Conservation (phyloP, 2,329 filamentous ascomycete species). For the Coniochaeta sp. region DNA sequence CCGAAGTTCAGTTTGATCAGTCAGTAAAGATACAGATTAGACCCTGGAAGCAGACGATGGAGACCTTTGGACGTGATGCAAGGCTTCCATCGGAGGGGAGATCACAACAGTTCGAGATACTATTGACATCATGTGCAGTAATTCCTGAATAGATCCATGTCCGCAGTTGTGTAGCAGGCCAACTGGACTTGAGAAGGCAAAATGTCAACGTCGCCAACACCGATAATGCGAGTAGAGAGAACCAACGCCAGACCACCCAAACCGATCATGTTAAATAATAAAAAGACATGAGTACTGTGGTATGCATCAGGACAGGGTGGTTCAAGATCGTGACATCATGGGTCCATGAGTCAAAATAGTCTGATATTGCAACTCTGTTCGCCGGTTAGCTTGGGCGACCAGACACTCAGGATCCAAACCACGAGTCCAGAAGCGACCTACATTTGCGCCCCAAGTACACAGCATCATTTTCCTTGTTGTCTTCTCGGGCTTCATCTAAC, state of each 20-base stretch:
- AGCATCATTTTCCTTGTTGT: slow-evolving; percentile 80
- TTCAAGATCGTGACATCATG: not conserved
- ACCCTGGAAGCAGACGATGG: too few species aligned
- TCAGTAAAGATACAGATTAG: too few species aligned
- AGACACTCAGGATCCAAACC: not conserved
- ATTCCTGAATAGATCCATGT: too few species aligned
- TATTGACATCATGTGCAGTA: too few species aligned
- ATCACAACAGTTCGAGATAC: too few species aligned
- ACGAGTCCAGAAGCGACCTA: slow-evolving; percentile 14
- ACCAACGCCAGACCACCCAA: not conserved
- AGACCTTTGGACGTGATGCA: too few species aligned
- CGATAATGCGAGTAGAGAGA: not conserved
- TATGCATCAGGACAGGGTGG: not conserved
- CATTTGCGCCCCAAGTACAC: slow-evolving; percentile 45
- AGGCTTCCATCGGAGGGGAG: too few species aligned
- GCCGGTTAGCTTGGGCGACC: not conserved
- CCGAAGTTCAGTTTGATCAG: too few species aligned
- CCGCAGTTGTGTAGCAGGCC: too few species aligned
- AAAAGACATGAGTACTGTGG: too few species aligned
- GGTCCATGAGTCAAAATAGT: not conserved
- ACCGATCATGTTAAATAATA: too few species aligned
- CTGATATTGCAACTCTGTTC: not conserved
- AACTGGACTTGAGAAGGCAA: not conserved
- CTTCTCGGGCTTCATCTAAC: slow-evolving; percentile 82
- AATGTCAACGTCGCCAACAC: not conserved